Conservation (phyloP, 768 basidiomycete genomes). For the Tulasnella sp. region DNA sequence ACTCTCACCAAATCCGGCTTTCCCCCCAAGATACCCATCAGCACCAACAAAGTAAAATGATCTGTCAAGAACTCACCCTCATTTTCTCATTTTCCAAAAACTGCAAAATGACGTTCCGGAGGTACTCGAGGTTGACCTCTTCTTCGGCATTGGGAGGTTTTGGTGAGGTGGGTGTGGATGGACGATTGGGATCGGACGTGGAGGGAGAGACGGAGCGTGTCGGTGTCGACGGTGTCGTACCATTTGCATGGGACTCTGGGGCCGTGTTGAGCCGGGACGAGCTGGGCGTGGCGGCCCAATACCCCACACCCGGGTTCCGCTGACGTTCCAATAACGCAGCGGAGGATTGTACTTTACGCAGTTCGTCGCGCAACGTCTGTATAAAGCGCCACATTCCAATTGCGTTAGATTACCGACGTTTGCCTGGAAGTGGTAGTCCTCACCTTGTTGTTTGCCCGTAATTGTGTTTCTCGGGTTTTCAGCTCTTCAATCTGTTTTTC, state of each 20-base stretch:
- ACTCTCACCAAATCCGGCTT: constrained; percentile 86
- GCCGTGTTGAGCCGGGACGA: constrained; percentile 20
- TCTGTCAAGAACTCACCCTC: constrained; percentile 50
- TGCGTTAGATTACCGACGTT: background rate
- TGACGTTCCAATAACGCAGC: constrained; percentile 80
- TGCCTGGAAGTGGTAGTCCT: constrained; percentile 1
- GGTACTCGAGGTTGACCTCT: constrained; percentile 89
- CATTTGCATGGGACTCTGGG: constrained; percentile 1
- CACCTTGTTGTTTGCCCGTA: constrained; percentile 71
- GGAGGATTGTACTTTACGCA: constrained; percentile 91
- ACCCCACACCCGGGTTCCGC: constrained; percentile 87
- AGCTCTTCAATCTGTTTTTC: constrained; percentile 62
- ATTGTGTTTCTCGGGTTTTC: constrained; percentile 53
- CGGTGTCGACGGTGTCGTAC: background rate
- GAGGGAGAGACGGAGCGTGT: background rate
- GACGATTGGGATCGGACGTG: background rate
- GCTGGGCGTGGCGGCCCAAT: constrained; percentile 47
- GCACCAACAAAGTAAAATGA: background rate
- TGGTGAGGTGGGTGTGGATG: background rate
- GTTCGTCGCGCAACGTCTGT: constrained; percentile 81
- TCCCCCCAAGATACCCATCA: background rate
- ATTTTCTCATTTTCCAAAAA: constrained; percentile 98
- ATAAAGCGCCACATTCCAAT: background rate
- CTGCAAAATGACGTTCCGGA: constrained; percentile 91
- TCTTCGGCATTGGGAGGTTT: constrained; percentile 48